Evolutionary conservation across 441 rosid genomes (phyloP).

Genomic region (Capsella rubella): DNA sequence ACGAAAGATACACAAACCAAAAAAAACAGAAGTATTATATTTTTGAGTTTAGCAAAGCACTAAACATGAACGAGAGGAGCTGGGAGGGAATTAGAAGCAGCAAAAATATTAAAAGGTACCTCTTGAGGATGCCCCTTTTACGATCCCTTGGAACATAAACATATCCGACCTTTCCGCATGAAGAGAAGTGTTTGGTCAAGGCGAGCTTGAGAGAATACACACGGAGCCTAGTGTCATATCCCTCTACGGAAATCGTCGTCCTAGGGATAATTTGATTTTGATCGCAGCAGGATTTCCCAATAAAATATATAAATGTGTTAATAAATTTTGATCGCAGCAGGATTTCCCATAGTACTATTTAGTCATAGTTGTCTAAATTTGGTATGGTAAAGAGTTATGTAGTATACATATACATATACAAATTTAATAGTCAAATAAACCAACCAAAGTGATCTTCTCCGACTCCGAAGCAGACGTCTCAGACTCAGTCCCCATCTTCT

Average conservation of each 20-base stretch:
- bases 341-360: too few relatives aligned
- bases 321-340: too few relatives aligned
- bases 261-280: neutral
- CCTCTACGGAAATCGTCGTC: neutral
- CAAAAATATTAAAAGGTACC: neutral
- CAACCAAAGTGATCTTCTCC: neutral
- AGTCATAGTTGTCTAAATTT: slow-evolving; percentile 1
- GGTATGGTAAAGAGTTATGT: neutral
- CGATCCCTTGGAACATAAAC: neutral
- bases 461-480: too few relatives aligned
- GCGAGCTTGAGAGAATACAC: neutral
- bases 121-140: neutral
- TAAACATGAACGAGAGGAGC: neutral
- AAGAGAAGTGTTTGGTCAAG: neutral
- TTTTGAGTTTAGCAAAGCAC: neutral
- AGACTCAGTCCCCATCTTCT: too few relatives aligned
- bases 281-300: too few relatives aligned
- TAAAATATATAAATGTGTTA: too few relatives aligned
- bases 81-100: neutral
- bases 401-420: neutral
- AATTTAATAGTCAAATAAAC: neutral
- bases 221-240: neutral
- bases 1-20: too few relatives aligned
- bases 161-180: neutral
- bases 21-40: too few relatives aligned